Base-by-base conservation (phyloP, 805 yeast genomes). In the Zygosaccharomyces lentus region DNA sequence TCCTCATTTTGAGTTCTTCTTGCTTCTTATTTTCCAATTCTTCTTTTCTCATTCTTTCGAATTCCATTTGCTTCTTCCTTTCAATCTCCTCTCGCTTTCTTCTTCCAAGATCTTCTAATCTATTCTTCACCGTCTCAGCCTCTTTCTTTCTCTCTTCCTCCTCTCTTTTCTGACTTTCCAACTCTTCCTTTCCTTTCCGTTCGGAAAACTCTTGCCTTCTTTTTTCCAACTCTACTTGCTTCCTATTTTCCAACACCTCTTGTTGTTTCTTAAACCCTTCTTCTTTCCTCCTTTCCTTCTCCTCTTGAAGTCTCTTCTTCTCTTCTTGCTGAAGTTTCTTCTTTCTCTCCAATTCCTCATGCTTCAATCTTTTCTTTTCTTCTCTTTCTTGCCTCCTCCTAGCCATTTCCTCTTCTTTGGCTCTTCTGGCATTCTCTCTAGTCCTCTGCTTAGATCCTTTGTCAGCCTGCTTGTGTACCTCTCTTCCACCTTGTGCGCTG, bases 391-490 rank as follows among this genome's bases (percentile, higher is more conserved):
- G 41, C 31, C 37, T 49, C 43, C 41, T 48, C 30, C 30, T 44
- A 2, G 48, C 43, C 5, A 44, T 42, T 17, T 42, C 49, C 32
- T 41, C 47, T 15, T 45, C 47, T 31, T 48, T 50, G 7, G 48
- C 48, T 26, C 34, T 41, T 38, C 48, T 51, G 19, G 52, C 40
- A 9, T 50, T 54, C 34, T 52, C 52, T 12, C 37, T 41, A 27
- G 50, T 50, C 34, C 43, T 46, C 16, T 50, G 47, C 32, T 41
- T 51, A 17, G 46, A 37, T 21, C 30, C 43, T 36, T 32, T 39
- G 37, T 51, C 52, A 9, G 47, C 51, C 17, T 49, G 48, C 31
- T 50, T 48, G 37, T 41, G 29, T 17, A 43, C 31, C 45, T 41
- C 53, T 41, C 40, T 49, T 43, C 32, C 37, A 9, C 35, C 37